Conservation (phyloP, 495 filamentous ascomycete species). For the Aspergillus biplanus region DNA sequence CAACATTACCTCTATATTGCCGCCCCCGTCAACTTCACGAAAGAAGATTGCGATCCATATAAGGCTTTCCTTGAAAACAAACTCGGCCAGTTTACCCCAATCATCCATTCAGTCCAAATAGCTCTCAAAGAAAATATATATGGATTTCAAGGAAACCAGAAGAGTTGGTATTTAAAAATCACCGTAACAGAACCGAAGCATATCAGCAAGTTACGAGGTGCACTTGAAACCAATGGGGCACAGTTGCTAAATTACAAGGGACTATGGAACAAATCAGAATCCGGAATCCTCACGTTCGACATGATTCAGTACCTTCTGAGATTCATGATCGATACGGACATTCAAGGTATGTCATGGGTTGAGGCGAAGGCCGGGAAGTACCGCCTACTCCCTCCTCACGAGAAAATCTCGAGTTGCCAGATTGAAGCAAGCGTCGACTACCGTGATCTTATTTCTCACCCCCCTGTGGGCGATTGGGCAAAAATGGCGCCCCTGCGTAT, state of each 20-base stretch:
- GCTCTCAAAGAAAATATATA: constrained; percentile 87
- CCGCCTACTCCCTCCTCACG: constrained; percentile 57
- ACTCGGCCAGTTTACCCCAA: constrained; percentile 63
- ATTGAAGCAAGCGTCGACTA: constrained; percentile 89
- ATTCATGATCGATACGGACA: constrained; percentile 96
- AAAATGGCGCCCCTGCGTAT: constrained; percentile 97
- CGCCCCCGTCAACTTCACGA: constrained; percentile 79
- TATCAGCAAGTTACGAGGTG: constrained; percentile 70
- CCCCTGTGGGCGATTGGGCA: constrained; percentile 92
- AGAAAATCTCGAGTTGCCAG: constrained; percentile 88
- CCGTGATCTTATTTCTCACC: constrained; percentile 80
- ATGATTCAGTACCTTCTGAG: constrained; percentile 92
- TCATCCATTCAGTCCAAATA: constrained; percentile 74
- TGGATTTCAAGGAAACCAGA: constrained; percentile 87
- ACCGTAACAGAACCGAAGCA: constrained; percentile 84
- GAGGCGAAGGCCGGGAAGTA: constrained; percentile 79
- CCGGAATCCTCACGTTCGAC: constrained; percentile 83
- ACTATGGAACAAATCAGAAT: constrained; percentile 76
- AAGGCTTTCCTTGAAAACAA: constrained; percentile 75
- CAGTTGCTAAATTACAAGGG: constrained; percentile 78
- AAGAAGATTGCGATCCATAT: constrained; percentile 75
- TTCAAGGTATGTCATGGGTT: constrained; percentile 97
- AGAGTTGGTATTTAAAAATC: constrained; percentile 91
- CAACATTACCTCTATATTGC: constrained; percentile 95
- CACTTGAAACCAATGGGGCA: constrained; percentile 72